phyloP scores from a whole-genome alignment of 2,329 filamentous ascomycete genomes.

The Daldinia sp. region DNA sequence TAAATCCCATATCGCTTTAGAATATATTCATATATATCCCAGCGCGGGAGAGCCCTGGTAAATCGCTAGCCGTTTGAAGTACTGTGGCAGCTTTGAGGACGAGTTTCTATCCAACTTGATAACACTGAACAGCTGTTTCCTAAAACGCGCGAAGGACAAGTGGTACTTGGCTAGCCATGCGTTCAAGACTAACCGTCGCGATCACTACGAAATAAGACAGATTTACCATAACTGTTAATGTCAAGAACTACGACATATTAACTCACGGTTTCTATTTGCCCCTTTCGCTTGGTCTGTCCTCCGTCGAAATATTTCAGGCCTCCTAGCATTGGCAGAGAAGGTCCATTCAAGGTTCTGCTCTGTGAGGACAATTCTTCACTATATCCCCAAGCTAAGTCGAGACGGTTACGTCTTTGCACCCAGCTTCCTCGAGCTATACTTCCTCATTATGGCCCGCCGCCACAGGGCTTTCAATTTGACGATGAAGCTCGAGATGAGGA shows the following conservation, averaged over 20 bases:
- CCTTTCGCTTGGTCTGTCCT: constrained; percentile 26
- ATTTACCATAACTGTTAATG: constrained; percentile 10
- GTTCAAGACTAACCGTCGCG: background rate
- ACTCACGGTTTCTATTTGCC: constrained; percentile 13
- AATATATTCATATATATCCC: constrained; percentile 12
- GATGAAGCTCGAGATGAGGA: no score
- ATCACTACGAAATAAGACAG: background rate
- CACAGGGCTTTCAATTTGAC: no score
- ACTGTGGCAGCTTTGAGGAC: background rate
- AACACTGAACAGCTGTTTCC: constrained; percentile 12
- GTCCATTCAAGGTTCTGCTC: background rate
- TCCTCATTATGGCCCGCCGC: background rate
- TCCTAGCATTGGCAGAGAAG: background rate
- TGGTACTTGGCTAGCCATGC: constrained; percentile 12
- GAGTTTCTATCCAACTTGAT: background rate
- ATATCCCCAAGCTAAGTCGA: background rate
- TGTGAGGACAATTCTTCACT: no score
- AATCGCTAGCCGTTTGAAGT: background rate
- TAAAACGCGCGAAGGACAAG: background rate
- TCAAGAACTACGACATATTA: background rate
- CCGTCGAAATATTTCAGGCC: background rate
- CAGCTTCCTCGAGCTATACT: background rate
- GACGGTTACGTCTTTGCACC: background rate
- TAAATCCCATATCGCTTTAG: background rate
- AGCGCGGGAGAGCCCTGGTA: background rate